phyloP scores from a whole-genome alignment of 2,329 filamentous ascomycete genomes.

The Aspergillus sp. region DNA sequence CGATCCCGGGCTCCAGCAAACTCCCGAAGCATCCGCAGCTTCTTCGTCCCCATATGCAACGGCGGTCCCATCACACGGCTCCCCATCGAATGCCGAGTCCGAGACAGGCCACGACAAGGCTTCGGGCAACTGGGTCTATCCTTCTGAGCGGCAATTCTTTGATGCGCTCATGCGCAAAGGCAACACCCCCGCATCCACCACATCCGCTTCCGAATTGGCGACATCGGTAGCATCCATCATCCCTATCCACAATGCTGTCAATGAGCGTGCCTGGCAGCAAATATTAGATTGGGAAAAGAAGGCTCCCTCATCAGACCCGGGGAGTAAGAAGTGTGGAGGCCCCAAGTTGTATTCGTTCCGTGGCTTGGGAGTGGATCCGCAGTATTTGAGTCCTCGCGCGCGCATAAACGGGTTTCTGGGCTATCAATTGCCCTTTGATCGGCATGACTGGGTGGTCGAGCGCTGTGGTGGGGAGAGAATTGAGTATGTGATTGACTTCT shows the following conservation, averaged over 20 bases:
- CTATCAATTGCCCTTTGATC: slow-evolving; percentile 88
- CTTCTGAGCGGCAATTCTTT: slow-evolving; percentile 96
- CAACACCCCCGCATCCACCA: slow-evolving; percentile 56
- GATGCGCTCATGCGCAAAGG: slow-evolving; percentile 93
- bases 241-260: slow-evolving; percentile 97
- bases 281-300: slow-evolving; percentile 84
- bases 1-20: slow-evolving; percentile 14
- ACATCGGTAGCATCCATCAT: slow-evolving; percentile 87
- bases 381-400: slow-evolving; percentile 71
- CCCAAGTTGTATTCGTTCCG: slow-evolving; percentile 80
- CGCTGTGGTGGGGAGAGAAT: slow-evolving; percentile 69
- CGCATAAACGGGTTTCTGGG: slow-evolving; percentile 77
- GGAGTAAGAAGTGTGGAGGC: slow-evolving; percentile 64
- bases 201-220: slow-evolving; percentile 42
- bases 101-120: slow-evolving; percentile 67
- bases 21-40: slow-evolving; percentile 18
- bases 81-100: slow-evolving; percentile 68
- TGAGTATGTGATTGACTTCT: slow-evolving; percentile 98
- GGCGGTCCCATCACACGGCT: slow-evolving; percentile 25
- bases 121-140: slow-evolving; percentile 94
- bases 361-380: slow-evolving; percentile 52
- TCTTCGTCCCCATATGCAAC: slow-evolving; percentile 28
- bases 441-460: slow-evolving; percentile 96
- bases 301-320: slow-evolving; percentile 51
- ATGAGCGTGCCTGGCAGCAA: slow-evolving; percentile 91